Base-by-base conservation (phyloP, 2,329 filamentous ascomycete species). In the Colletotrichum sojae region DNA sequence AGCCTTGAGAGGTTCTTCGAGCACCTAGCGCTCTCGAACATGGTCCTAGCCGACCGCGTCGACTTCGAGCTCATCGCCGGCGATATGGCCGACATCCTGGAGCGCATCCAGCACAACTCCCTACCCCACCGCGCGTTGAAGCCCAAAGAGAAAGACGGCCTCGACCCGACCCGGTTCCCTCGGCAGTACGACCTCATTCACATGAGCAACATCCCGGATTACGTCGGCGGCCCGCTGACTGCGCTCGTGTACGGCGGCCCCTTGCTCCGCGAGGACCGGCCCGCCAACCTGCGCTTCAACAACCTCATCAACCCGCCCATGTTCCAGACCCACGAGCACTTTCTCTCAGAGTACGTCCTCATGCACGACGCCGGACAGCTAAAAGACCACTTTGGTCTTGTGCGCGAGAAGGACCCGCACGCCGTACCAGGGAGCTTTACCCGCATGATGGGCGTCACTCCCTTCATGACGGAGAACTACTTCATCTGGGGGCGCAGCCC, bases 71-170 rank as follows among this genome's bases (percentile, higher is more conserved):
- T 73, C n/a, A 63, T 77, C n/a, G 67, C 73, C 18, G 76, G 76
- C 1, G 77, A 78, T 22, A 77, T 78, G 76, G 63, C 72, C 0
- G 75, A 79, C 46, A 63, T 73, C 18, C 62, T 78, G 72, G 78
- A 31, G 4, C 27, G 27, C 4, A 31, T 31, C 27, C 27, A 8
- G 27, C 27, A 31, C 4, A 8, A 31, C 27, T 31, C 27, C 4
- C 27, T 31, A 31, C 27, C 27, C 4, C 27, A 31, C 27, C 27
- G 27, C 27, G 6, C 27, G 27, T 8, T 31, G 27, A 31, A 31
- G 27, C 27, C 27, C 27, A 31, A 31, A 6, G 9, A 31, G 27
- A 5, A 5, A 8, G 27, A 31, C 27, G 27, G 6, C 27, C 6
- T 31, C 27, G 27, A 31, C 27, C 27, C 27, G 27, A 8, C 27